Evolutionary conservation across 768 basidiomycete genomes (phyloP).

Genomic region (Pulveroboletus sp.): DNA sequence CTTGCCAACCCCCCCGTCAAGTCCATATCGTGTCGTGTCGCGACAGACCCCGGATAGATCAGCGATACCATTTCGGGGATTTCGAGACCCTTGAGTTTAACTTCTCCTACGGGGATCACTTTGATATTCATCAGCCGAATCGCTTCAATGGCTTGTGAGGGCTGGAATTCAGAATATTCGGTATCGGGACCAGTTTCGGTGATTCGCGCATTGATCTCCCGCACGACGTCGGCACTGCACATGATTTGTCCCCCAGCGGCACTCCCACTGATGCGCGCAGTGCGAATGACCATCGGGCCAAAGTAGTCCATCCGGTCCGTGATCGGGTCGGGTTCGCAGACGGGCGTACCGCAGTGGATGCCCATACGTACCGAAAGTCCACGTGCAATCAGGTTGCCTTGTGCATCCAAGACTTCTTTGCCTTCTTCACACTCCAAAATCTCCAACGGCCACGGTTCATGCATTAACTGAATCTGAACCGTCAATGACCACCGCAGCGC

Average conservation of each 20-base stretch:
- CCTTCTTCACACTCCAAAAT: conserved; percentile 92
- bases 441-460: conserved; percentile 87
- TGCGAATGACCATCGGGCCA: conserved; percentile 92
- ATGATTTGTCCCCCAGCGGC: conserved; percentile 93
- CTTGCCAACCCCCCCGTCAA: conserved; percentile 23
- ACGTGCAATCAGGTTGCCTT: conserved; percentile 68
- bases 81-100: conserved; percentile 92
- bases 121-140: conserved; percentile 67
- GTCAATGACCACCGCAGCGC: conserved; percentile 89
- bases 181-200: conserved; percentile 52
- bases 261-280: conserved; percentile 75
- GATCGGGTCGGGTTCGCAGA: conserved; percentile 87
- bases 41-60: conserved; percentile 73
- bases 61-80: conserved; percentile 82
- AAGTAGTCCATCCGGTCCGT: conserved; percentile 98
- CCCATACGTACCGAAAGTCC: conserved; percentile 97
- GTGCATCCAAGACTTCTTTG: conserved; percentile 62
- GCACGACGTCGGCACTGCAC: conserved; percentile 82
- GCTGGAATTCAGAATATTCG: conserved; percentile 55
- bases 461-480: conserved; percentile 77
- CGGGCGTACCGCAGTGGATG: conserved; percentile 86
- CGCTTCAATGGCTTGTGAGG: conserved; percentile 62
- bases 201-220: conserved; percentile 67
- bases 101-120: conserved; percentile 77
- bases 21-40: conserved; percentile 62